Evolutionary conservation across 257 asterid species (phyloP), one percentile per base, ranked within the genome.

Genomic region (Rhazya stricta): DNA sequence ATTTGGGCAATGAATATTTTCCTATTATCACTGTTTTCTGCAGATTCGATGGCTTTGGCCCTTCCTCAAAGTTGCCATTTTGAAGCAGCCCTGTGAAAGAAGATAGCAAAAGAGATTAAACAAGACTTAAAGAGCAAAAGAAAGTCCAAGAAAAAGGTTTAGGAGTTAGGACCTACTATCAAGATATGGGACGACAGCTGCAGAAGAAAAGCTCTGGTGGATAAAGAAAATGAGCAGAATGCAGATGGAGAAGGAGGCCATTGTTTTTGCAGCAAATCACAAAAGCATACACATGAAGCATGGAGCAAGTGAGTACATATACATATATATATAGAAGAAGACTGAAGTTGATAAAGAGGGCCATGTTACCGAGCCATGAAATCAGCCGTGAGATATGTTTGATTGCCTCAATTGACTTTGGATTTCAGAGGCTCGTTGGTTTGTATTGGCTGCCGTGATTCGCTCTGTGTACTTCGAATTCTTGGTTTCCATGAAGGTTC

Each of bases 31-130:
- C 86, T 16, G 86, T 90, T 77, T 90, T 92, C 32, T 81, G 77
- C 4, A 92, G 84, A 74, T 88, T 72, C 45, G 87, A 81, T 41
- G 88, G 36, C 39, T 79, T 85, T 29, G 97, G 96, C 12, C 90
- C 91, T 58, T 60, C 34, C 79, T 92, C 96, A 13, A 92, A 92
- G 85, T 90, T 82, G 15, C 95, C 97, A 74, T 92, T 92, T 37
- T 80, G 82, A 2, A 90, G 77, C 67, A 90, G 78, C 68, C 86
- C 95, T 91, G 72, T 50, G 60, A 50, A 41, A 66, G 69, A 18
- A 23, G 19, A 48, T 19, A 56, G 46, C 36, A 81, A 34, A 54
- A 11, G 9, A 29, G 41, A 42, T 29, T 1, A 5, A 7, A 48
- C 43, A 48, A 5, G 10, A 19, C 48, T 8, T 5, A 36, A 19